Evolutionary conservation across 495 filamentous ascomycete species (phyloP), one percentile per base, ranked within the genome.

Genomic region (Astrothelium macrocarpum): DNA sequence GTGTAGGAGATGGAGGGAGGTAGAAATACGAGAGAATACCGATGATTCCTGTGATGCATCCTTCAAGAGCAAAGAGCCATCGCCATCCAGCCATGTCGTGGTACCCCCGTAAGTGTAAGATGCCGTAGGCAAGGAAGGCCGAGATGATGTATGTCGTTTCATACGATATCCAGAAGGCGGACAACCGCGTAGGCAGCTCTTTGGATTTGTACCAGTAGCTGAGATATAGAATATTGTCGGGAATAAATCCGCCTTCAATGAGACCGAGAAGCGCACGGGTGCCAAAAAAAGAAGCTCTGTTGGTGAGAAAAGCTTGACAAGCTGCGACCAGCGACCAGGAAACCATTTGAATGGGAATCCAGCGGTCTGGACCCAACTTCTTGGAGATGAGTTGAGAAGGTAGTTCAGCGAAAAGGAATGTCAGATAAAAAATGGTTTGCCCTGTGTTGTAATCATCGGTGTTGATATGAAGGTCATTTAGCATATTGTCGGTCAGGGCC

Each of bases 311-410:
- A 12, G 87, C 84, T 73, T 93, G 89, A 46, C 77, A 80, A 26
- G 78, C 75, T 0, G 89, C 88, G 34, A 92, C 83, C 10, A 91
- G 65, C 69, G 85, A 88, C 88, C 90, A 95, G 2, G 80, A 78
- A 0, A 90, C 76, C 82, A 93, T 93, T 68, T 93, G 89, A 31
- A 86, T 75, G 0, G 90, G 90, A 60, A 96, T 92, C 88, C 90
- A 95, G 32, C 83, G 81, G 71, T 95, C 90, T 0, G 90, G 89
- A 0, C 91, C 91, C 28, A 93, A 64, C 71, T 80, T 82, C 71
- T 83, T 82, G 62, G 74, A 76, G 46, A 82, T 71, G 4, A 83
- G 75, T 16, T 77, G 76, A n/a, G 72, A 74, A 1, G 80, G 80
- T 28, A 82, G 68, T 64, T 81, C 79, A 11, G 80, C 79, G 1